A percentile compares a stretch with the other conserved stretches of the same genome.
These are phyloP conservation scores for Aspergillus bertholletiae DNA, from an alignment of 495 filamentous ascomycete species.

Conservation along the genomic window DNA sequence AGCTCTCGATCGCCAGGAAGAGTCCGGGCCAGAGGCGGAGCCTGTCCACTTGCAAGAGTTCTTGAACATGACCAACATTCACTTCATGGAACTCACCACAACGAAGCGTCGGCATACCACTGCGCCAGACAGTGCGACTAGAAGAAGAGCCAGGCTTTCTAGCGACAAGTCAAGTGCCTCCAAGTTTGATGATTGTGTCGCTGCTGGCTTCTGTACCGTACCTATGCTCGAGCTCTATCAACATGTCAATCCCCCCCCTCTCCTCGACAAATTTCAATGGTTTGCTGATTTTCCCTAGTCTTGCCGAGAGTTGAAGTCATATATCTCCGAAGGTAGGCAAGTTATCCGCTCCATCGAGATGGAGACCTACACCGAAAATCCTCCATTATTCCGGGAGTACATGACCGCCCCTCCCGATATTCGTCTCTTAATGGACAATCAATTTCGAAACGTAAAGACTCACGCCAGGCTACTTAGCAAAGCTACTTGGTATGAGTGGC, in stretches of 20 bases:
- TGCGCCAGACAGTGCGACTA: constrained; percentile 51
- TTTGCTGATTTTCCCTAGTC: constrained; percentile 55
- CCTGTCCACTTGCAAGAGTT: constrained; percentile 88
- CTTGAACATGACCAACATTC: constrained; percentile 89
- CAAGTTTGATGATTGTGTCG: constrained; percentile 71
- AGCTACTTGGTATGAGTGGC: constrained; percentile 97
- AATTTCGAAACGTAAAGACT: constrained; percentile 95
- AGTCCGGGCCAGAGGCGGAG: constrained; percentile 45
- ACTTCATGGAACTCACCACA: constrained; percentile 92
- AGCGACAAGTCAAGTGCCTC: constrained; percentile 34
- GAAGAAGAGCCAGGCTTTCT: constrained; percentile 32
- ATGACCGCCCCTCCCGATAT: constrained; percentile 81
- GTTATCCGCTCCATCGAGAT: constrained; percentile 86
- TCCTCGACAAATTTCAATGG: too few species aligned
- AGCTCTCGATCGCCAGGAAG: constrained; percentile 7
- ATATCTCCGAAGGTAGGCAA: constrained; percentile 84
- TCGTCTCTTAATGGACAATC: constrained; percentile 83
- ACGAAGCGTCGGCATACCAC: constrained; percentile 88
- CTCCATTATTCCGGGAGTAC: constrained; percentile 88
- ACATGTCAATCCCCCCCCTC: constrained; percentile 65
- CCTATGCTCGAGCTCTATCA: constrained; percentile 93
- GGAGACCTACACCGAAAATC: constrained; percentile 83
- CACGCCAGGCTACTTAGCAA: constrained; percentile 86
- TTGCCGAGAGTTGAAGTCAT: constrained; percentile 90
- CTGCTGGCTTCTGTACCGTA: constrained; percentile 84